phyloP scores from a whole-genome alignment of 1,284 basidiomycete genomes.

The Austroboletus niveus region DNA sequence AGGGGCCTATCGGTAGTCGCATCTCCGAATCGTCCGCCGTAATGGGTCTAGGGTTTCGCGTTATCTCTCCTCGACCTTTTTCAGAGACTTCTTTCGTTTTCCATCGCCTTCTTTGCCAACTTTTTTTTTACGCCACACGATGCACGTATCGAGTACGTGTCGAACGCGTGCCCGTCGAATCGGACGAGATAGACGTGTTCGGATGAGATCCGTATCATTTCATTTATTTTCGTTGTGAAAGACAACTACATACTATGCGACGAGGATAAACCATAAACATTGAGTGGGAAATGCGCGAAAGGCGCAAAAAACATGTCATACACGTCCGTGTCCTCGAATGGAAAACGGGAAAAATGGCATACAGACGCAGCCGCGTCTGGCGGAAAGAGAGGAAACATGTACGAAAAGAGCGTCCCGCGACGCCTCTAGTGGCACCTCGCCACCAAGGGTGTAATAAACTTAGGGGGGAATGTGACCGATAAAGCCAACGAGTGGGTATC shows the following conservation, averaged over 20 bases:
- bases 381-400: background rate
- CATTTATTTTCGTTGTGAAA: background rate
- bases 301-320: slow-evolving; percentile 10
- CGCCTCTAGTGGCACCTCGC: slow-evolving; percentile 10
- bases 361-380: slow-evolving; percentile 4
- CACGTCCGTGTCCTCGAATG: slow-evolving; percentile 4
- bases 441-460: slow-evolving; percentile 14
- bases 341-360: background rate
- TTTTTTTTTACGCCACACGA: background rate
- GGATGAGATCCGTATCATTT: slow-evolving; percentile 7
- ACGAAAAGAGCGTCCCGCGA: slow-evolving; percentile 6
- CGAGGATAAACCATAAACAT: background rate
- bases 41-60: background rate
- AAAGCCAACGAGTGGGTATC: slow-evolving; percentile 9
- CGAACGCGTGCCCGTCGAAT: background rate
- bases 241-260: background rate
- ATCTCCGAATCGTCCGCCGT: background rate
- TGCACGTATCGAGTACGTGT: background rate
- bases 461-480: slow-evolving; percentile 7
- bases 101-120: background rate
- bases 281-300: background rate
- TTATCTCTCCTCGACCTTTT: background rate
- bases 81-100: background rate
- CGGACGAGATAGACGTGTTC: slow-evolving; percentile 1
- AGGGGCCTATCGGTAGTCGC: background rate